Evolutionary conservation across 2,329 filamentous ascomycete genomes (phyloP).

Genomic region (Chaetomiaceae sp.): DNA sequence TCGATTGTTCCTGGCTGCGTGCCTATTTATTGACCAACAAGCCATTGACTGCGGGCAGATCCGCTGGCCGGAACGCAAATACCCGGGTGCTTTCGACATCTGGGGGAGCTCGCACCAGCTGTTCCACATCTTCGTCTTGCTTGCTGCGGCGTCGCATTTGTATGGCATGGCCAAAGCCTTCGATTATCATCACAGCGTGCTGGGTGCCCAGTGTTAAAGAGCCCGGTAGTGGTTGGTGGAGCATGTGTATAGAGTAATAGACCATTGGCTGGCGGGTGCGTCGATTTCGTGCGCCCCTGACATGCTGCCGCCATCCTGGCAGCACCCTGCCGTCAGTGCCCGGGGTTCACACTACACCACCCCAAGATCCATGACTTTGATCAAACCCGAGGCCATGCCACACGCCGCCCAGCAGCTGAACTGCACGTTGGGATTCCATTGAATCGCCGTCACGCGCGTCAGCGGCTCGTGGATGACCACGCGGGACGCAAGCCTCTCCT

Average conservation of each 20-base stretch:
- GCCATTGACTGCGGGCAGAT: constrained; percentile 36
- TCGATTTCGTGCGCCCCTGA: background rate
- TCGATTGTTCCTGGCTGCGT: constrained; percentile 12
- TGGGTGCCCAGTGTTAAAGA: constrained; percentile 44
- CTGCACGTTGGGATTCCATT: constrained; percentile 63
- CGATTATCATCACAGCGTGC: constrained; percentile 68
- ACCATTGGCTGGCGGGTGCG: too few relatives aligned
- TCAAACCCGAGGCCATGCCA: constrained; percentile 59
- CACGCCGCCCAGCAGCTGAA: constrained; percentile 62
- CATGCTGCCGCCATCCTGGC: background rate
- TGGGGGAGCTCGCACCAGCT: constrained; percentile 94
- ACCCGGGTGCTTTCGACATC: constrained; percentile 78
- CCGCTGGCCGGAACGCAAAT: constrained; percentile 75
- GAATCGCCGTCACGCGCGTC: constrained; percentile 54
- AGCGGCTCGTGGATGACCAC: constrained; percentile 54
- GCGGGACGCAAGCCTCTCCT: constrained; percentile 31
- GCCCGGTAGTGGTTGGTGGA: background rate
- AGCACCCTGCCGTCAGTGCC: background rate
- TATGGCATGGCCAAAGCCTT: constrained; percentile 78
- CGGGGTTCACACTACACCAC: constrained; percentile 33
- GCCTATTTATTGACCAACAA: constrained; percentile 1
- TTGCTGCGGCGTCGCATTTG: constrained; percentile 76
- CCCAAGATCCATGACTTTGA: constrained; percentile 61
- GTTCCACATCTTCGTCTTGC: constrained; percentile 83
- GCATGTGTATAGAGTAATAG: background rate